These are phyloP conservation scores for Colletotrichum tamarilloi DNA, from an alignment of 2,329 filamentous ascomycete genomes.

Conservation along the genomic window DNA sequence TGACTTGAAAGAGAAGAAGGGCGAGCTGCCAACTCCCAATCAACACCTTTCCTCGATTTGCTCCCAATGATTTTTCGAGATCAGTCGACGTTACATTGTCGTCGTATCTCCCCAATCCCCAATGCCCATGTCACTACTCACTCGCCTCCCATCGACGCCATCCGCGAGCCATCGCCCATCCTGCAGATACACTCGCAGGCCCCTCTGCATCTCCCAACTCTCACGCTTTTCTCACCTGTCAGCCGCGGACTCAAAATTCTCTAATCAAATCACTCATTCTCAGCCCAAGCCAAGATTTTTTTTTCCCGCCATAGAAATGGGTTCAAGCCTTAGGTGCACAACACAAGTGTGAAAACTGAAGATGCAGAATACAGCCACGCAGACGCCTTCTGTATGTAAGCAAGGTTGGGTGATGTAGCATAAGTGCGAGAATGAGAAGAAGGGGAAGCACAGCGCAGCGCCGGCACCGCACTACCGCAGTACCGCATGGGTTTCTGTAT, in stretches of 20 bases:
- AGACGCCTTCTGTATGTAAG: neutral
- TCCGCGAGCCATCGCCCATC: slow-evolving; percentile 15
- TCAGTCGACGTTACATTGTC: slow-evolving; percentile 17
- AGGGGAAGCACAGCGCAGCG: neutral
- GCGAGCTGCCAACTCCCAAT: neutral
- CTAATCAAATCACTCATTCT: neutral
- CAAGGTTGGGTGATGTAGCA: neutral
- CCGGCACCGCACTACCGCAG: neutral
- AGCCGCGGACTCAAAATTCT: neutral
- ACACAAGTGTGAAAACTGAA: neutral
- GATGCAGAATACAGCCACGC: slow-evolving; percentile 12
- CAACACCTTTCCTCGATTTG: neutral
- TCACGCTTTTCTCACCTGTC: neutral
- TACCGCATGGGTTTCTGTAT: slow-evolving; percentile 2
- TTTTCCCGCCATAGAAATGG: neutral
- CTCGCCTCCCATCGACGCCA: slow-evolving; percentile 17
- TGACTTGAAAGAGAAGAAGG: neutral
- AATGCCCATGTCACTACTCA: slow-evolving; percentile 15
- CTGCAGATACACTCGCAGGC: slow-evolving; percentile 24
- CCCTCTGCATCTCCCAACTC: slow-evolving; percentile 14
- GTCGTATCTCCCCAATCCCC: neutral
- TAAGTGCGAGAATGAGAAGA: neutral
- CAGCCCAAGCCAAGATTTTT: neutral
- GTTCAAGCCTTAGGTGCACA: neutral
- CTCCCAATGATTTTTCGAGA: neutral